A percentile compares a stretch with the other conserved stretches of the same genome.
Evolutionary conservation across 129 eudicot genomes (phyloP).

Genomic region (Artemisia annua): DNA sequence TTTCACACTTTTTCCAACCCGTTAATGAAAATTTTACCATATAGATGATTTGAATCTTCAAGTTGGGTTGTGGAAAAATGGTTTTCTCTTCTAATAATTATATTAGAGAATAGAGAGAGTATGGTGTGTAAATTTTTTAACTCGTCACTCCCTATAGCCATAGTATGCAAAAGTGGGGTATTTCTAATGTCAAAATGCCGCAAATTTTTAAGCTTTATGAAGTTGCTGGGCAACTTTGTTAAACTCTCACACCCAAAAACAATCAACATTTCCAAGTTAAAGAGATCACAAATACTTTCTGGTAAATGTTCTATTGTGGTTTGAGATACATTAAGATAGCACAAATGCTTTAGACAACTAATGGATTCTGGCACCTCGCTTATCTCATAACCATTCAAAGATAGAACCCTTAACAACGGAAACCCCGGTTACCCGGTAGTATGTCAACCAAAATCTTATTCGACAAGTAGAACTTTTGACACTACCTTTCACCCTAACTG

Average conservation of each 20-base stretch:
- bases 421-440: neutral
- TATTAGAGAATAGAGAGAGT: neutral
- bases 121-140: neutral
- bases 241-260: neutral
- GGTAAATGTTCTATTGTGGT: neutral
- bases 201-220: neutral
- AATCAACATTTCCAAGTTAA: neutral
- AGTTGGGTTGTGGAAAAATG: slow-evolving; percentile 6
- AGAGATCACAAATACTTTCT: neutral
- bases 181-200: neutral
- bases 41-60: neutral
- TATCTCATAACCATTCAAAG: slow-evolving; percentile 13
- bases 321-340: neutral
- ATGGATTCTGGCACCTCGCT: neutral
- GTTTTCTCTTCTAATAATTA: neutral
- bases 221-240: neutral
- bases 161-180: neutral
- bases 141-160: neutral
- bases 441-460: slow-evolving; percentile 11
- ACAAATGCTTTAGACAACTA: neutral
- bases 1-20: slow-evolving; percentile 1
- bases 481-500: neutral
- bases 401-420: neutral
- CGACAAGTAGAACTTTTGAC: neutral
- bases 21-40: neutral